Evolutionary conservation across 805 yeast species (phyloP), one percentile per base, ranked within the genome.

Genomic region (Candida suzukii): DNA sequence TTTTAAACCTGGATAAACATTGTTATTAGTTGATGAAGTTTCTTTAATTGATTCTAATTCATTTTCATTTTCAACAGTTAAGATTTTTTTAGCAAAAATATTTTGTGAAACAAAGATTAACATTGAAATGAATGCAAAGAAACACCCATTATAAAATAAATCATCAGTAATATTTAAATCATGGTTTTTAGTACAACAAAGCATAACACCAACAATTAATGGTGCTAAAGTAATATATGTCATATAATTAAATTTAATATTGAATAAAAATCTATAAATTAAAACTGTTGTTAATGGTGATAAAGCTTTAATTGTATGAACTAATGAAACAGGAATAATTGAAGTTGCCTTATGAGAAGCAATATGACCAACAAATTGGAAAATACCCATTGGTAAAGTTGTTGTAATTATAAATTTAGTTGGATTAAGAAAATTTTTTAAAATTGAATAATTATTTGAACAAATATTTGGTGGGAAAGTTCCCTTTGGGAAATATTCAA

Each of bases 311-410:
- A 91, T 80, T 9, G 97, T 88, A 60, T 91, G 97, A 18, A 93
- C 97, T 48, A 90, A 66, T 5, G 96, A 85, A n/a, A 93, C 96
- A 0, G 96, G 96, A 39, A 93, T 86, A 46, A 85, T 61, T 2
- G 90, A 75, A 2, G 96, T 88, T n/a, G 98, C 91, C 56, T 85
- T 84, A 58, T 90, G 96, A 8, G 95, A 78, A 13, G 95, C 77
- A 46, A 90, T 78, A 61, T 91, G 98, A 18, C 98, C 99, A 18
- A 82, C 68, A 50, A 91, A 85, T 66, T 91, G 98, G 65, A 91
- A 93, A 46, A 80, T 67, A 8, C 97, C 98, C 95, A 91, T 88
- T 17, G 98, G 98, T 19, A 87, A 74, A 0, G 95, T 87, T 13
- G 88, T 81, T 38, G 66, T 54, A 14, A 85, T 50, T 27, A 82